Evolutionary conservation across 805 yeast genomes (phyloP), one percentile per base, ranked within the genome.

Genomic region (Candida glaebosa): DNA sequence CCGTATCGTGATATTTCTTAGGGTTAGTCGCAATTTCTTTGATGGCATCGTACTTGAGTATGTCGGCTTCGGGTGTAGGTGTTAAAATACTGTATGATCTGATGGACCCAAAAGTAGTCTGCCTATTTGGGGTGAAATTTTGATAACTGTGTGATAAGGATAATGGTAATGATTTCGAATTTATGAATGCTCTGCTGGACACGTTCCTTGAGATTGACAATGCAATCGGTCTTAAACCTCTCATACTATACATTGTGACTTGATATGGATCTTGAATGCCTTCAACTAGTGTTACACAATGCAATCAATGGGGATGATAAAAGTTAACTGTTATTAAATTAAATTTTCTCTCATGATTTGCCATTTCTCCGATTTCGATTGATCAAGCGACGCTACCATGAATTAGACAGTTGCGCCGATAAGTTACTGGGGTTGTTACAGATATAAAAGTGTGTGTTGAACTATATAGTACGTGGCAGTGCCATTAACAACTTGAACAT

Each of bases 41-140:
- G 53, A 85, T 69, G 10, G 73, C 75, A 10, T 73, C 65, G 57
- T 79, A 85, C 22, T 63, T 61, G 57, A 79, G 81, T 31, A 63
- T 47, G 48, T 71, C 73, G 39, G 85, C 81, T 20, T 59, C 64
- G 26, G 63, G 58, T 15, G 61, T 53, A 18, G 59, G 58, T 9
- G 71, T 50, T 44, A 70, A 61, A 20, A 70, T 72, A 42, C 67
- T 59, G 57, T 69, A 69, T 8, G 42, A 43, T 51, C 65, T 60
- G 19, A 24, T n/a, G 5, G 31, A 22, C 14, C 12, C 12, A 10
- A 10, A 28, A 5, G 5, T 10, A 28, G 16, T 28, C 12, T 9
- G 31, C 14, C 31, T 28, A 10, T 12, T 12, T 28, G 14, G 12
- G 5, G 9, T 9, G 12, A 12, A 12, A 28, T 28, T 28, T 9